A percentile compares a stretch with the other conserved stretches of the same genome.
Evolutionary conservation across 495 filamentous ascomycete genomes (phyloP).

Genomic region (Tuber brumale): DNA sequence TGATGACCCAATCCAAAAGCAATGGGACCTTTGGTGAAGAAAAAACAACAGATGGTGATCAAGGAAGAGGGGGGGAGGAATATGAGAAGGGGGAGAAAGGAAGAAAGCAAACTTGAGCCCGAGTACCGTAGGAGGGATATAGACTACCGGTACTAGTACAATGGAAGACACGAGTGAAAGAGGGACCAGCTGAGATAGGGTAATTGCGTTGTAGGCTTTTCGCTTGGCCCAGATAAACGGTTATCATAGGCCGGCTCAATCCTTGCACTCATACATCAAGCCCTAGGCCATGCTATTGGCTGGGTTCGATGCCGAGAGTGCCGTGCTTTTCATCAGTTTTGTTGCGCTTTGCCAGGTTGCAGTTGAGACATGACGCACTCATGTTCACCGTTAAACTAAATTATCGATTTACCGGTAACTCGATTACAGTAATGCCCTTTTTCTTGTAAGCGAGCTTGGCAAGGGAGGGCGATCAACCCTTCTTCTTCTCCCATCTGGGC

Average conservation of each 20-base stretch:
- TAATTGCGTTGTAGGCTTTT: background rate
- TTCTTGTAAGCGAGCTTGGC: background rate
- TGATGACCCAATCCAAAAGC: constrained; percentile 9
- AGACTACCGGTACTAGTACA: too few relatives aligned
- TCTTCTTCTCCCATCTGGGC: background rate
- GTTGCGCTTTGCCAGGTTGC: background rate
- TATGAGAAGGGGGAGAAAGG: background rate
- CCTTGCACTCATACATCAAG: background rate
- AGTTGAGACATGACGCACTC: background rate
- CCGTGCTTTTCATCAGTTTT: background rate
- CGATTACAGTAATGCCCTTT: background rate
- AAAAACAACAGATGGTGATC: background rate
- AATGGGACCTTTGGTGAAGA: constrained; percentile 5
- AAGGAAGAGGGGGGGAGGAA: background rate
- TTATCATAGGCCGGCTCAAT: background rate
- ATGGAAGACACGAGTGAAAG: too few relatives aligned
- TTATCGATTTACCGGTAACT: background rate
- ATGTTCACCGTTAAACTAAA: background rate
- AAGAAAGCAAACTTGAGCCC: too few relatives aligned
- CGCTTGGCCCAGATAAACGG: background rate
- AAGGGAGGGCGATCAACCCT: background rate
- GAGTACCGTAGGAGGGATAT: too few relatives aligned
- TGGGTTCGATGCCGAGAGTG: background rate
- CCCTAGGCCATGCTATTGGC: background rate
- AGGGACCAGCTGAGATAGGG: background rate